Percentiles rank a stretch among this genome's conserved stretches.
These are phyloP conservation scores for Dioscorea zingiberensis DNA, from an alignment of 106 monocot genomes.

Conservation along the genomic window DNA sequence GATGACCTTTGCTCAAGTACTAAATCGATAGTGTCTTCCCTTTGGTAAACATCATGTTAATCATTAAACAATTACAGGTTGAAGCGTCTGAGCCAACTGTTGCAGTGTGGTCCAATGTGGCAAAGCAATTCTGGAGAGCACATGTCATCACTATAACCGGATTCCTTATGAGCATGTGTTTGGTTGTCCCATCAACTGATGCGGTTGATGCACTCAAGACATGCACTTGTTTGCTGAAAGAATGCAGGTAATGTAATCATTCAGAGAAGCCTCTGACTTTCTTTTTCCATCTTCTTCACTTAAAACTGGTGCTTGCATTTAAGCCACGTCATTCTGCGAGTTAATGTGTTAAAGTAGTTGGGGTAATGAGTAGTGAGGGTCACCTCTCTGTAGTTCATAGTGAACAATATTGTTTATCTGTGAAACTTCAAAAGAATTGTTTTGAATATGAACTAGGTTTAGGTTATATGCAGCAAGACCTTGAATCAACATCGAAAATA, in stretches of 20 bases:
- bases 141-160: constrained; percentile 37
- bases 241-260: constrained; percentile 63
- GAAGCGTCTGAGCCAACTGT: neutral
- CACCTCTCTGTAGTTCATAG: no score
- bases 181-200: constrained; percentile 58
- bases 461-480: no score
- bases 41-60: neutral
- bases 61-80: constrained; percentile 9
- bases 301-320: no score
- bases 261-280: no score
- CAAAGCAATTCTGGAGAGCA: constrained; percentile 22
- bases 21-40: neutral
- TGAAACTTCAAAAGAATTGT: no score
- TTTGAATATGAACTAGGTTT: no score
- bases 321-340: no score
- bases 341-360: no score
- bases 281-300: no score
- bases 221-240: constrained; percentile 57
- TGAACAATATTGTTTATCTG: no score
- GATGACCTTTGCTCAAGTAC: neutral
- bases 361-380: no score
- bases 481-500: no score
- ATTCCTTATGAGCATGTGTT: constrained; percentile 31
- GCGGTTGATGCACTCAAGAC: constrained; percentile 71
- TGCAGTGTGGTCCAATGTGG: neutral